Conservation (phyloP, 2,329 filamentous ascomycete species). For the Cercospora canescens region DNA sequence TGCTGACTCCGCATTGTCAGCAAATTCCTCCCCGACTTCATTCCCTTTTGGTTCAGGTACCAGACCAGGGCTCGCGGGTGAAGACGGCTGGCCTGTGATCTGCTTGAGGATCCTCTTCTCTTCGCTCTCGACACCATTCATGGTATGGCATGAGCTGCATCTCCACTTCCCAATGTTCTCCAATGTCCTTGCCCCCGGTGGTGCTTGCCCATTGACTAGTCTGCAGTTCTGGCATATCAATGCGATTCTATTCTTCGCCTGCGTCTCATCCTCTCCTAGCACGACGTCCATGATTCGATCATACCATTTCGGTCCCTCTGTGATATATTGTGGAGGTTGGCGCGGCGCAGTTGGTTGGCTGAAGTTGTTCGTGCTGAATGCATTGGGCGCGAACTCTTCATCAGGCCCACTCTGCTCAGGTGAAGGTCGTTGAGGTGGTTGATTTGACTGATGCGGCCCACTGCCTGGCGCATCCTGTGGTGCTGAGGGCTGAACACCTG, state of each 20-base stretch:
- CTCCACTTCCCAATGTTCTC: slow-evolving; percentile 85
- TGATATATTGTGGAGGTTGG: slow-evolving; percentile 27
- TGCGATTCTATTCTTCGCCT: slow-evolving; percentile 84
- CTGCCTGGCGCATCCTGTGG: slow-evolving; percentile 12
- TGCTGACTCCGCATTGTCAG: slow-evolving; percentile 31
- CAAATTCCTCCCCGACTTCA: slow-evolving; percentile 10
- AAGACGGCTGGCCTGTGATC: slow-evolving; percentile 41
- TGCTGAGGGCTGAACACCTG: slow-evolving; percentile 6
- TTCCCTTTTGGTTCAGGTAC: slow-evolving; percentile 3
- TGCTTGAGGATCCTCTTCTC: slow-evolving; percentile 70
- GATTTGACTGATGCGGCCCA: slow-evolving; percentile 5
- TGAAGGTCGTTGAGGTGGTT: slow-evolving; percentile 16
- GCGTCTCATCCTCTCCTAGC: slow-evolving; percentile 91
- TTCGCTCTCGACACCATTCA: slow-evolving; percentile 81
- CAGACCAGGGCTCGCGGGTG: slow-evolving; percentile 10
- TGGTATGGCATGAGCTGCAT: slow-evolving; percentile 78
- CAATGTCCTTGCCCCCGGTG: slow-evolving; percentile 75
- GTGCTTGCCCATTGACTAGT: slow-evolving; percentile 92
- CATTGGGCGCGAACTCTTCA: slow-evolving; percentile 75
- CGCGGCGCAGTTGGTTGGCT: slow-evolving; percentile 26
- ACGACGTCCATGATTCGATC: slow-evolving; percentile 90
- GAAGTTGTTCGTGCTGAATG: slow-evolving; percentile 64
- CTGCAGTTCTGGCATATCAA: slow-evolving; percentile 81
- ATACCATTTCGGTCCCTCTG: slow-evolving; percentile 70
- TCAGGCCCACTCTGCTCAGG: slow-evolving; percentile 30